A percentile compares a stretch with the other conserved stretches of the same genome.
phyloP scores from a whole-genome alignment of 257 asterid genomes.

The Phtheirospermum japonicum region DNA sequence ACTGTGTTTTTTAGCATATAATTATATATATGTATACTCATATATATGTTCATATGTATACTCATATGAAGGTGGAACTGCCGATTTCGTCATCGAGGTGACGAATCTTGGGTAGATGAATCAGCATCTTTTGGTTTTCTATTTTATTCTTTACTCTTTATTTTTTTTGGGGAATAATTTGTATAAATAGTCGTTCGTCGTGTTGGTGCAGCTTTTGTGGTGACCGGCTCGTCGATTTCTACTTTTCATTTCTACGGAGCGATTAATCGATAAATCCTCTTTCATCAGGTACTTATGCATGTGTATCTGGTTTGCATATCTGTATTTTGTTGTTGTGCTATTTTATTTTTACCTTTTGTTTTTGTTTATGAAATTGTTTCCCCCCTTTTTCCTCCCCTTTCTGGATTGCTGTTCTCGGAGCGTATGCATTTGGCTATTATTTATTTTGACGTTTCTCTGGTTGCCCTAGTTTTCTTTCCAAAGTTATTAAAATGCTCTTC shows the following conservation, averaged over 20 bases:
- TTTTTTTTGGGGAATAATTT: background rate
- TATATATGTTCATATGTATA: background rate
- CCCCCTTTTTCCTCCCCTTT: background rate
- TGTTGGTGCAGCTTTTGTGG: slow-evolving; percentile 31
- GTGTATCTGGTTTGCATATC: slow-evolving; percentile 17
- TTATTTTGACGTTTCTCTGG: slow-evolving; percentile 1
- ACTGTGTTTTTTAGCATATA: background rate
- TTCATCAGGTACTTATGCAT: slow-evolving; percentile 29
- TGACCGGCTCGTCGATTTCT: slow-evolving; percentile 9
- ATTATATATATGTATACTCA: background rate
- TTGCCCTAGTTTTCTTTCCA: slow-evolving; percentile 23
- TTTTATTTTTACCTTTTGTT: too few relatives aligned
- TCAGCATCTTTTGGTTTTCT: background rate
- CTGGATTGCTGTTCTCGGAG: slow-evolving; percentile 16
- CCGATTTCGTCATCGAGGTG: background rate
- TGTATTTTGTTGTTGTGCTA: background rate
- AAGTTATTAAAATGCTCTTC: slow-evolving; percentile 1
- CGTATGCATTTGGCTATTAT: slow-evolving; percentile 1
- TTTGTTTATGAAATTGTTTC: too few relatives aligned
- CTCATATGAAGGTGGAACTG: slow-evolving; percentile 10
- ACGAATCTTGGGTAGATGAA: slow-evolving; percentile 24
- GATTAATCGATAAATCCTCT: slow-evolving; percentile 5
- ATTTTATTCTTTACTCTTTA: background rate
- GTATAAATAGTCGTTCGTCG: background rate
- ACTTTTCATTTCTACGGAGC: background rate